These are phyloP conservation scores for Panicum hallii DNA, from an alignment of 202 grass and related monocot species.

Conservation along the genomic window DNA sequence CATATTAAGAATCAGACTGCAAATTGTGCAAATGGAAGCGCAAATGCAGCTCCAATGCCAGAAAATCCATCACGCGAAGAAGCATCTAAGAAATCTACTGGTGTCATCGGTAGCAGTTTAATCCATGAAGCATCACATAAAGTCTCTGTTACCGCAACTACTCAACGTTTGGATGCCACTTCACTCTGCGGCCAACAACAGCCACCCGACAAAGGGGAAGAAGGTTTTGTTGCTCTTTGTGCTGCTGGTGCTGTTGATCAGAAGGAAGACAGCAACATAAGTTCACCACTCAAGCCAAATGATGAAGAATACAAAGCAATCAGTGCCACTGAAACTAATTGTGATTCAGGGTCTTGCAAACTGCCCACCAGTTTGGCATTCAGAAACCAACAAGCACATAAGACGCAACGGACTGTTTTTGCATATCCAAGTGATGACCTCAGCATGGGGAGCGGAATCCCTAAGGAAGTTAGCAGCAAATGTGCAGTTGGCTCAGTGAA, in stretches of 20 bases:
- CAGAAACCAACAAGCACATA: conserved; percentile 20
- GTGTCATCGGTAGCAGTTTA: conserved; percentile 19
- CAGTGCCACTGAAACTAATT: background rate
- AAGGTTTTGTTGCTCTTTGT: background rate
- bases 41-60: conserved; percentile 15
- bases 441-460: conserved; percentile 13
- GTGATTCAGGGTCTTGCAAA: background rate
- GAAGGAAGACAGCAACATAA: conserved; percentile 10
- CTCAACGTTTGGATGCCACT: conserved; percentile 3
- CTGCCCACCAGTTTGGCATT: conserved; percentile 20
- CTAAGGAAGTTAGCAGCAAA: background rate
- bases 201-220: background rate
- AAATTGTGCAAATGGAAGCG: conserved; percentile 4
- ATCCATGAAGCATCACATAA: conserved; percentile 30
- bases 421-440: background rate
- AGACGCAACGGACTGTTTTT: conserved; percentile 13
- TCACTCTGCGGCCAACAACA: background rate
- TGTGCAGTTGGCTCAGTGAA: background rate
- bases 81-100: background rate
- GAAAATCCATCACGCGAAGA: conserved; percentile 20
- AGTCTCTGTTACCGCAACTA: background rate
- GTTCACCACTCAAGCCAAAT: conserved; percentile 30
- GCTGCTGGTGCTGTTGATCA: background rate
- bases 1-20: background rate
- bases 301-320: conserved; percentile 36